Conservation (phyloP, 2,329 filamentous ascomycete genomes). For the Aspergillus brasiliensis region DNA sequence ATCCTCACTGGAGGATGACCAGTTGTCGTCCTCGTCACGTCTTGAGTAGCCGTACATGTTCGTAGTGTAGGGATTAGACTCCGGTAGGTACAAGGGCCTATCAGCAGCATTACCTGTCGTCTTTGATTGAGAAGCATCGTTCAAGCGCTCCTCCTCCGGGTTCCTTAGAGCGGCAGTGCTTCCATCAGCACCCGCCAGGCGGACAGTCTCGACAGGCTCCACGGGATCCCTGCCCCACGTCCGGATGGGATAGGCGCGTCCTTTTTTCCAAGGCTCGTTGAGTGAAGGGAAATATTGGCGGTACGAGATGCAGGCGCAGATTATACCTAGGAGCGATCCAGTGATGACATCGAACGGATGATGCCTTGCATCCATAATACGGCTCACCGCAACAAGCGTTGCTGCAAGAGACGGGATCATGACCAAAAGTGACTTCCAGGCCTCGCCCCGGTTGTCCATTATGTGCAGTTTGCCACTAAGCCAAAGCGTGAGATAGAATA, state of each 20-base stretch:
- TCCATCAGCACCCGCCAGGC: constrained; percentile 17
- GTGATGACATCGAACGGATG: constrained; percentile 64
- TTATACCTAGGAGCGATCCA: constrained; percentile 56
- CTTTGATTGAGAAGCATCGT: constrained; percentile 12
- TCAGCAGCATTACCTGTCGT: constrained; percentile 6
- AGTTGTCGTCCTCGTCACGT: constrained; percentile 36
- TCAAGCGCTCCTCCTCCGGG: constrained; percentile 31
- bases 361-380: constrained; percentile 64
- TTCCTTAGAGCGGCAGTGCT: constrained; percentile 35
- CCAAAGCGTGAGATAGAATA: constrained; percentile 63
- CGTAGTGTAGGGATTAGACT: constrained; percentile 29
- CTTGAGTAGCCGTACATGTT: constrained; percentile 29
- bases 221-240: constrained; percentile 56
- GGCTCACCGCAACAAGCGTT: constrained; percentile 56
- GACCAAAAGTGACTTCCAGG: constrained; percentile 61
- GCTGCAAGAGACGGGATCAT: constrained; percentile 57
- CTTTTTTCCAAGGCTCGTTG: constrained; percentile 58
- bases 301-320: constrained; percentile 56
- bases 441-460: constrained; percentile 61
- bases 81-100: constrained; percentile 22
- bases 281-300: constrained; percentile 63
- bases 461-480: constrained; percentile 62
- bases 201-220: constrained; percentile 18
- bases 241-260: constrained; percentile 60
- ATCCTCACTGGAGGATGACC: constrained; percentile 43